A percentile compares a stretch with the other conserved stretches of the same genome.
Evolutionary conservation across 371 early-diverging fungal genomes (phyloP).

Genomic region (Capillidium rhysosporum): DNA sequence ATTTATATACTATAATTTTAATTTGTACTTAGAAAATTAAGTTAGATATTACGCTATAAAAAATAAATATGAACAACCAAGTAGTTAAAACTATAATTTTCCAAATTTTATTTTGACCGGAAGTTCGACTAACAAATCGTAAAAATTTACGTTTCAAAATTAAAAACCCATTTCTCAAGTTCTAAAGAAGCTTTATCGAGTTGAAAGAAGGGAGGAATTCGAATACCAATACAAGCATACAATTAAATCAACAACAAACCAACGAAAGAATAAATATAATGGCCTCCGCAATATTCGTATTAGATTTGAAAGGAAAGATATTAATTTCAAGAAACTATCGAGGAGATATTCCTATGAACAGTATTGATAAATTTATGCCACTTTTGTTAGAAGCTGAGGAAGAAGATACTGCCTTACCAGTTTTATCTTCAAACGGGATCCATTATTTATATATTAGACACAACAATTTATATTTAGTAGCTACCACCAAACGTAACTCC

Average conservation of each 20-base stretch:
- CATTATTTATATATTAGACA: conserved; percentile 85
- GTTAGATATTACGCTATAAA: too few species aligned
- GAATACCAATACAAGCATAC: conserved; percentile 88
- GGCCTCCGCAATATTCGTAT: conserved; percentile 64
- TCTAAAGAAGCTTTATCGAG: too few species aligned
- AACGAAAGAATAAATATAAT: conserved; percentile 81
- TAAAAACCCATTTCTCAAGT: too few species aligned
- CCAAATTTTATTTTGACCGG: too few species aligned
- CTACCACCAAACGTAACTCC: conserved; percentile 89
- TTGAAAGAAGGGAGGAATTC: too few species aligned
- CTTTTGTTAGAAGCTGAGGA: conserved; percentile 85
- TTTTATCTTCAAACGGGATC: conserved; percentile 86
- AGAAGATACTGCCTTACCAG: conserved; percentile 70
- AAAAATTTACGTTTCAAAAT: too few species aligned
- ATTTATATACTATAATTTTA: too few species aligned
- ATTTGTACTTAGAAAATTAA: too few species aligned
- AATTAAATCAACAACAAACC: conserved; percentile 83
- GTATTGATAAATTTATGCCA: conserved; percentile 94
- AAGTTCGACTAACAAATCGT: too few species aligned
- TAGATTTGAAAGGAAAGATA: conserved; percentile 91
- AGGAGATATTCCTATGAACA: conserved; percentile 85
- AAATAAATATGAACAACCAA: too few species aligned
- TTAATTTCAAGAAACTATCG: conserved; percentile 85
- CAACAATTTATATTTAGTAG: conserved; percentile 85
- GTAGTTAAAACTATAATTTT: too few species aligned